Percentiles rank a stretch among this genome's conserved stretches.
phyloP scores from a whole-genome alignment of 352 stramenopile species.

The Hyaloperonospora brassicae region DNA sequence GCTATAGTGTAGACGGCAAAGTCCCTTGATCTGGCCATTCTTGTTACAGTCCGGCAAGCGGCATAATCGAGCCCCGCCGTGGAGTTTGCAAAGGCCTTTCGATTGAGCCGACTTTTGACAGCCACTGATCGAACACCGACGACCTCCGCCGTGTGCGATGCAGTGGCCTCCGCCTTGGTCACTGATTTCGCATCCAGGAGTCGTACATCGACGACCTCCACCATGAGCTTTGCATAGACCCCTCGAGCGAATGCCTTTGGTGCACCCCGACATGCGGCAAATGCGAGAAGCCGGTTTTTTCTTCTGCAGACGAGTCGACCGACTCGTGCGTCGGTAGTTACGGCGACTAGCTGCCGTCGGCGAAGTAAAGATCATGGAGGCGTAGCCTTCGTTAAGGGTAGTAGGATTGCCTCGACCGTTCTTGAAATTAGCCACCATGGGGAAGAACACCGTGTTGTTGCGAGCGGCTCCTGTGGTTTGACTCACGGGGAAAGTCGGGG shows the following conservation, averaged over 20 bases:
- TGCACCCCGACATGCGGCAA: slow-evolving; percentile 66
- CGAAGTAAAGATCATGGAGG: slow-evolving; percentile 26
- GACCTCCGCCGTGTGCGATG: slow-evolving; percentile 65
- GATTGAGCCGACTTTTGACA: slow-evolving; percentile 80
- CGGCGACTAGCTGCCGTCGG: slow-evolving; percentile 16
- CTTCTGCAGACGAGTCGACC: slow-evolving; percentile 28
- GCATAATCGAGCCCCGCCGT: slow-evolving; percentile 72
- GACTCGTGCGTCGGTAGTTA: slow-evolving; percentile 15
- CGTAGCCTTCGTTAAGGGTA: slow-evolving; percentile 7
- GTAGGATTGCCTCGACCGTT: slow-evolving; percentile 10
- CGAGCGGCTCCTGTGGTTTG: slow-evolving; percentile 5
- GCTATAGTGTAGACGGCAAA: slow-evolving; percentile 68
- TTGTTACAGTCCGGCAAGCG: slow-evolving; percentile 63
- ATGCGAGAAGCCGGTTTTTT: slow-evolving; percentile 60
- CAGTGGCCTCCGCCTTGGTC: slow-evolving; percentile 82
- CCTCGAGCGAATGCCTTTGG: slow-evolving; percentile 74
- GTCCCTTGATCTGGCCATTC: slow-evolving; percentile 74
- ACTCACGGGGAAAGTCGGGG: slow-evolving; percentile 16
- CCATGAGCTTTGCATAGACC: slow-evolving; percentile 83
- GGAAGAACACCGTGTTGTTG: slow-evolving; percentile 22
- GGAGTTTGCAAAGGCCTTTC: slow-evolving; percentile 75
- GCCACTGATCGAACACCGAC: slow-evolving; percentile 48
- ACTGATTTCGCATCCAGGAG: slow-evolving; percentile 70
- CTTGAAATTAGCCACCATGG: slow-evolving; percentile 20
- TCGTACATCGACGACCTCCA: slow-evolving; percentile 67